A percentile compares a stretch with the other conserved stretches of the same genome.
phyloP scores from a whole-genome alignment of 305 asterid genomes.

The Coffea humblotiana region DNA sequence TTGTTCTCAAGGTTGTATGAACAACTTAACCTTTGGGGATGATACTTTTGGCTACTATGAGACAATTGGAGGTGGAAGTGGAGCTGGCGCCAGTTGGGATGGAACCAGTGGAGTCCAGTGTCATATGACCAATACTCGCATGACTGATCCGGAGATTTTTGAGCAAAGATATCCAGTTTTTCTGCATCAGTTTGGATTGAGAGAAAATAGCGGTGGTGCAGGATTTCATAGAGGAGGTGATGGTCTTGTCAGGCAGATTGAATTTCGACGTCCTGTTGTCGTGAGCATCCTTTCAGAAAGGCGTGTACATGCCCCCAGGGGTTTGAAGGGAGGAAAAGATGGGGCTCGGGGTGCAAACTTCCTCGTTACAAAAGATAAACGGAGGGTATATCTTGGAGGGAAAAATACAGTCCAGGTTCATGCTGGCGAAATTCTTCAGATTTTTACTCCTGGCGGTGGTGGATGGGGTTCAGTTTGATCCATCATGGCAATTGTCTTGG shows the following conservation, averaged over 20 bases:
- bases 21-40: constrained; percentile 91
- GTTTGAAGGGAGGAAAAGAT: constrained; percentile 69
- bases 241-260: constrained; percentile 86
- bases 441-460: constrained; percentile 94
- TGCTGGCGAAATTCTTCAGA: constrained; percentile 85
- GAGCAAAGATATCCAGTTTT: constrained; percentile 97
- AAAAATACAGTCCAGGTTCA: constrained; percentile 78
- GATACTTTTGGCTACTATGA: constrained; percentile 87
- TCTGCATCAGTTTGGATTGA: constrained; percentile 68
- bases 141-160: constrained; percentile 97
- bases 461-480: constrained; percentile 70
- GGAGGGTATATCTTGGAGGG: constrained; percentile 78
- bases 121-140: constrained; percentile 98
- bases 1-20: constrained; percentile 98
- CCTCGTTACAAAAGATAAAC: constrained; percentile 61
- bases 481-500: not conserved
- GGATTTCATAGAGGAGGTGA: constrained; percentile 86
- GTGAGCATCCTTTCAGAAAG: constrained; percentile 93
- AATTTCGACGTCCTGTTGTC: constrained; percentile 67
- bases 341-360: constrained; percentile 86
- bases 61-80: constrained; percentile 94
- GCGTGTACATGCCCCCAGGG: constrained; percentile 92
- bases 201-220: constrained; percentile 81
- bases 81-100: constrained; percentile 92
- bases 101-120: constrained; percentile 98